Percentiles rank a stretch among this genome's conserved stretches.
Conservation (phyloP, 768 basidiomycete genomes). For the Tephrocybe rancida region DNA sequence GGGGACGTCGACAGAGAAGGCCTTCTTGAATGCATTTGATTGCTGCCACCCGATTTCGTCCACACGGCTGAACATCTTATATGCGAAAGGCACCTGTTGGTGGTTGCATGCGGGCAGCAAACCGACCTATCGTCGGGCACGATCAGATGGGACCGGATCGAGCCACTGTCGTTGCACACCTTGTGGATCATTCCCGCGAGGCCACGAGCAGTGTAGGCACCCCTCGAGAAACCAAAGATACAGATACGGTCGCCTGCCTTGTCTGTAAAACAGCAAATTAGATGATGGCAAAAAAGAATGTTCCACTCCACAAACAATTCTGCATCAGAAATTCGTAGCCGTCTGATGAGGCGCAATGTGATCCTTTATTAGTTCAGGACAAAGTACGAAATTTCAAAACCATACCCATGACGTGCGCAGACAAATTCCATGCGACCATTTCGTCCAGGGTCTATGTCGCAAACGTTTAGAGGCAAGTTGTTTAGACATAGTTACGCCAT, state of each 20-base stretch:
- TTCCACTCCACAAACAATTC: constrained; percentile 38
- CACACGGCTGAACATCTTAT: constrained; percentile 48
- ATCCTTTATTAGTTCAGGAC: not conserved
- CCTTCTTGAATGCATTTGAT: constrained; percentile 44
- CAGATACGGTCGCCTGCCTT: constrained; percentile 43
- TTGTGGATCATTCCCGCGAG: constrained; percentile 65
- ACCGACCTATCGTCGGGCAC: constrained; percentile 43
- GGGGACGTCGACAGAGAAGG: constrained; percentile 44
- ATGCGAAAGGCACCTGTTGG: constrained; percentile 64
- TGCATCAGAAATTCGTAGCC: constrained; percentile 64
- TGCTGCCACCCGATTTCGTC: constrained; percentile 29
- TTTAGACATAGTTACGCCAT: not conserved
- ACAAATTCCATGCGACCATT: constrained; percentile 44
- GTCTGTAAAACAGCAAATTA: constrained; percentile 54
- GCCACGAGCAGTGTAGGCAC: constrained; percentile 55
- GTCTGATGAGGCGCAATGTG: constrained; percentile 25
- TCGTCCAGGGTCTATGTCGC: constrained; percentile 40
- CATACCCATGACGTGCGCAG: constrained; percentile 53
- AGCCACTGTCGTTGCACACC: too few relatives aligned
- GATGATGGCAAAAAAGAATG: constrained; percentile 33
- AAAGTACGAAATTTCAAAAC: not conserved
- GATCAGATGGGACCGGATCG: too few relatives aligned
- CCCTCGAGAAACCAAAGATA: constrained; percentile 41
- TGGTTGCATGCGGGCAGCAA: constrained; percentile 55
- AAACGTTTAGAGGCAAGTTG: not conserved